Conservation (phyloP, 106 monocot species). For the Allium fistulosum region DNA sequence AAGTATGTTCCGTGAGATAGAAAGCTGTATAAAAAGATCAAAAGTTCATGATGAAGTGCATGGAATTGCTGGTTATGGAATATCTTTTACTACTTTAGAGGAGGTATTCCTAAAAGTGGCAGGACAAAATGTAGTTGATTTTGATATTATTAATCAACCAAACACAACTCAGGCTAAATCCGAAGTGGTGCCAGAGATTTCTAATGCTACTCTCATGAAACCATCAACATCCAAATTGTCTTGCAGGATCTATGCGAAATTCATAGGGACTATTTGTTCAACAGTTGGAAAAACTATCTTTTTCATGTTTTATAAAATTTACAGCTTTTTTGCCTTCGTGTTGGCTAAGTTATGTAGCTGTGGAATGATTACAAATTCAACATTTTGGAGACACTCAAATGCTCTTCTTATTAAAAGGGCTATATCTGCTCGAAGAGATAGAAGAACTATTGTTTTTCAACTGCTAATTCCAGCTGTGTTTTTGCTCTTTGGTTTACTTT, state of each 20-base stretch:
- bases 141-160: slow-evolving; percentile 16
- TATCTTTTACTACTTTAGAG: slow-evolving; percentile 87
- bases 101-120: slow-evolving; percentile 90
- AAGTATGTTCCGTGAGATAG: slow-evolving; percentile 85
- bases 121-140: slow-evolving; percentile 34
- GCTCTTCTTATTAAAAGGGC: slow-evolving; percentile 71
- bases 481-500: slow-evolving; percentile 69
- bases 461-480: slow-evolving; percentile 69
- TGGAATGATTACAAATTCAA: slow-evolving; percentile 36
- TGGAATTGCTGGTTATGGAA: slow-evolving; percentile 80
- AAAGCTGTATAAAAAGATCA: slow-evolving; percentile 43
- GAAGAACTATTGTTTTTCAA: slow-evolving; percentile 78
- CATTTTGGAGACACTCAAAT: slow-evolving; percentile 68
- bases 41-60: slow-evolving; percentile 8
- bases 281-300: slow-evolving; percentile 26
- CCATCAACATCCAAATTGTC: slow-evolving; percentile 12
- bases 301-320: slow-evolving; percentile 28
- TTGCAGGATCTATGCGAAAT: slow-evolving; percentile 15
- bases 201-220: slow-evolving; percentile 13
- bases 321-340: slow-evolving; percentile 32
- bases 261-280: slow-evolving; percentile 23
- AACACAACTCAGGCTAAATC: slow-evolving; percentile 12
- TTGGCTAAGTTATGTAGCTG: slow-evolving; percentile 40
- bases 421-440: slow-evolving; percentile 67
- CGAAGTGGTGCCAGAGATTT: slow-evolving; percentile 20